Evolutionary conservation across 2,329 filamentous ascomycete species (phyloP), one percentile per base, ranked within the genome.

Genomic region (Biscogniauxia marginata): DNA sequence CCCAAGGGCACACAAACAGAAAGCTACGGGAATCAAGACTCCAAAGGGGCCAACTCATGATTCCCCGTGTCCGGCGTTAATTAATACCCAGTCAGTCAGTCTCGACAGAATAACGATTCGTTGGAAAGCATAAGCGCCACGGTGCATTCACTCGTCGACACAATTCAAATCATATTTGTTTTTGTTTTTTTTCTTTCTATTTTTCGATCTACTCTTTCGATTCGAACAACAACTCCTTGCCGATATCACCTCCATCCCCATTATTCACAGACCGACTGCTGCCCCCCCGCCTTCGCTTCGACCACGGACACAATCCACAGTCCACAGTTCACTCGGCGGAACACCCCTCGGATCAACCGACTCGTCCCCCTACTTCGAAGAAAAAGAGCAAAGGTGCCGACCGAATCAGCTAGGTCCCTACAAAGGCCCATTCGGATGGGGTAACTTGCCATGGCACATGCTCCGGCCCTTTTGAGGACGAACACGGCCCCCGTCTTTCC

Each of bases 401-500:
- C 53, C 48, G 51, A 50, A 22, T 44, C 49, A 60, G 49, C 57
- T 48, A 52, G 44, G 44, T 49, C 55, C 16, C 52, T 53, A 47
- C 47, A 24, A 25, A 46, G 53, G 49, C 54, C 50, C 46, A 55
- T 49, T 63, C 65, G 65, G 52, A 69, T 71, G 70, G 67, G 65
- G 66, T 71, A 64, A 66, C 61, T 65, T 63, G 76, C 71, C 67
- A 84, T 84, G 83, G 82, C 82, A 72, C 78, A 84, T 79, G 81
- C 81, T 75, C 78, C 82, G 63, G 69, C 68, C 66, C 74, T 84
- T 63, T 70, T 84, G 66, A 78, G 82, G 80, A 84, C 79, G 67
- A 83, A 83, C 67, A 84, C 82, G 67, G 76, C 80, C 65, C 80
- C 82, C 68, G 75, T 78, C 69, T 83, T 84, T 67, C 74, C 78